Base-by-base conservation (phyloP, 1,284 basidiomycete species). In the Trichosporon coremiiforme region DNA sequence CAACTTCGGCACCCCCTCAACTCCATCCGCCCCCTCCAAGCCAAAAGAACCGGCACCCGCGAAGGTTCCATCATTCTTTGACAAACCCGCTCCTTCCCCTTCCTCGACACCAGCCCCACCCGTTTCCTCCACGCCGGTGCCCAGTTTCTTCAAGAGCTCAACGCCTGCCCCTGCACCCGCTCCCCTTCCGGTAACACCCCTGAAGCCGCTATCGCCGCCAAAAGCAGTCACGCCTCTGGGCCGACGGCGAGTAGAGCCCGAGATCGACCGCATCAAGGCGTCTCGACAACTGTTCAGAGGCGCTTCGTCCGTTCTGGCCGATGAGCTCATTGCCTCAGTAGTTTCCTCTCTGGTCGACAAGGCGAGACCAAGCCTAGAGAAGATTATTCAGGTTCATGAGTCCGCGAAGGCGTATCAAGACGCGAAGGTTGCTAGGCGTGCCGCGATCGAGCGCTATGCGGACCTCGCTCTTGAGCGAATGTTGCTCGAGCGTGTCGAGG, bases 261-360 rank as follows among this genome's bases (percentile, higher is more conserved):
- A 66, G 25, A 65, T 45, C 3, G 66, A 68, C 4, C 35, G 50
- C 17, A 73, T 73, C 47, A 70, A 67, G 50, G 63, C 70, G 2
- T 20, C 67, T 12, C 71, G 69, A 7, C 50, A 57, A 8, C 22
- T 60, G 2, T 62, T 70, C 66, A 64, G 69, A 15, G 47, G 8
- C 17, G 68, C 35, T 1, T 53, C 79, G 0, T 69, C 76, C 0
- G 47, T 69, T 0, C 29, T 81, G 10, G 65, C 68, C 33, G 71
- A 75, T 55, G 47, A 69, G n/a, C 67, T 81, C n/a, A 57, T 81
- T 0, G 15, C 62, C 2, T 74, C 78, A 25, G 75, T 77, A 15
- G 66, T 80, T 9, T 64, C 67, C 2, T n/a, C 25, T 1, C 66
- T 79, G 25, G 45, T 81, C 1, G 22, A 66, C 9, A 70, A 73